These are phyloP conservation scores for Lactarius tabidus DNA, from an alignment of 768 basidiomycete genomes.

Conservation along the genomic window DNA sequence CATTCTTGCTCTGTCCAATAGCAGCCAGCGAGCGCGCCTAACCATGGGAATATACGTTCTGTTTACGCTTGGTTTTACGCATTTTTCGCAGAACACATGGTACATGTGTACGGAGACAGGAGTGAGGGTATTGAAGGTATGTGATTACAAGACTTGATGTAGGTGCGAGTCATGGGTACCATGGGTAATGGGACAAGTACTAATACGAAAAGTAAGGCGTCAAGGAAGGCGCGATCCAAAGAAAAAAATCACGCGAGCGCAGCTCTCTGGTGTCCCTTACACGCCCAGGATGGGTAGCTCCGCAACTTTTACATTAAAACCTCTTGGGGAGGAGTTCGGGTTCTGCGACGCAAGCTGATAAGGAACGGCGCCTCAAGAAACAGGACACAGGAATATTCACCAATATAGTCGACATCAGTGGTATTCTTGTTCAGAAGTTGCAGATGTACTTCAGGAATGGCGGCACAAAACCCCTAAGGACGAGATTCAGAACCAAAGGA, in stretches of 20 bases:
- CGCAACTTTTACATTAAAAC: neutral
- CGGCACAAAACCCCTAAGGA: slow-evolving; percentile 20
- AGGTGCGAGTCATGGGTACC: neutral
- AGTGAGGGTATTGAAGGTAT: neutral
- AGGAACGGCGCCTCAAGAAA: neutral
- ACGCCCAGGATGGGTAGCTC: neutral
- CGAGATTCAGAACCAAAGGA: neutral
- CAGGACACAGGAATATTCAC: neutral
- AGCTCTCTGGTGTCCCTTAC: neutral
- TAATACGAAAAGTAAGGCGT: neutral
- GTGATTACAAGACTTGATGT: slow-evolving; percentile 9
- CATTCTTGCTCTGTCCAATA: no score
- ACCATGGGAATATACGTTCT: no score
- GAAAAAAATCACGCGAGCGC: neutral
- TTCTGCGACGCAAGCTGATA: slow-evolving; percentile 1
- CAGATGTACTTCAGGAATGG: slow-evolving; percentile 14
- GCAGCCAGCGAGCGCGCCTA: no score
- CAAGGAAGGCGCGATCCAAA: neutral
- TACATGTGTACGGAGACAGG: neutral
- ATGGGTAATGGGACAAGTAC: neutral
- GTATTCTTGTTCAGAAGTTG: slow-evolving; percentile 2
- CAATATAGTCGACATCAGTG: slow-evolving; percentile 20
- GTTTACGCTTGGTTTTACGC: neutral
- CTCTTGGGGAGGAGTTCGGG: slow-evolving; percentile 21
- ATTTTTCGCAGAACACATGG: neutral